Base-by-base conservation (phyloP, 225 moss, liverwort and hornwort genomes). In the Physcomitrium patens region DNA sequence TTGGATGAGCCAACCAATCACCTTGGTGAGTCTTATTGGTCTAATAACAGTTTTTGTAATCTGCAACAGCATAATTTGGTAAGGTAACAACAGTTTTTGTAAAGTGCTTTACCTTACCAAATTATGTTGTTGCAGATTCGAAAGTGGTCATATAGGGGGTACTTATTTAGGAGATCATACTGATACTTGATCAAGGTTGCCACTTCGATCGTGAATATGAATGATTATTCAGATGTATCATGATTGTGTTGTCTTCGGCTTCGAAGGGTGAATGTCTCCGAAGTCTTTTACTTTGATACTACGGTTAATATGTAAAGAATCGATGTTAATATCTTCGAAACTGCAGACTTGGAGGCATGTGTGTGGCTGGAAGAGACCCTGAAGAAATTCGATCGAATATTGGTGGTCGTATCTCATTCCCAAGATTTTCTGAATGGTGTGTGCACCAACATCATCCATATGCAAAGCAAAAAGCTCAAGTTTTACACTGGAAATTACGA, bases 391-490 rank as follows among this genome's bases (percentile, higher is more conserved):
- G 94, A 94, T 57, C 88, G 94, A 18, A 94, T 94, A 51, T 76
- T 94, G 12, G 94, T 94, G 48, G 92, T 94, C 24, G 92, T 94
- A 7, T 94, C 94, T 12, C 92, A 94, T 56, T 94, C 94, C 13
- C 94, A 94, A 69, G 94, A 94, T 70, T 94, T 94, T 52, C 66
- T 94, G 52, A 94, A 94, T 65, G 92, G 94, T 23, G 87, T 94
- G 1, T 94, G 94, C 75, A 94, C 94, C 58, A 94, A 94, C 17
- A 94, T 94, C 12, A 90, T 94, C 10, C 94, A 94, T 70, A 94
- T 94, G 94, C 94, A 94, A 70, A 90, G 80, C 65, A 92, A 92
- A 71, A 77, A 89, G 67, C 86, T 94, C 8, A 94, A 92, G 73
- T 92, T 94, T 65, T 94, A 89, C 47, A 71, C 92, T 9, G 94